These are phyloP conservation scores for Cryptosporidium xiaoi DNA, from an alignment of 169 alveolate genomes.

Conservation along the genomic window DNA sequence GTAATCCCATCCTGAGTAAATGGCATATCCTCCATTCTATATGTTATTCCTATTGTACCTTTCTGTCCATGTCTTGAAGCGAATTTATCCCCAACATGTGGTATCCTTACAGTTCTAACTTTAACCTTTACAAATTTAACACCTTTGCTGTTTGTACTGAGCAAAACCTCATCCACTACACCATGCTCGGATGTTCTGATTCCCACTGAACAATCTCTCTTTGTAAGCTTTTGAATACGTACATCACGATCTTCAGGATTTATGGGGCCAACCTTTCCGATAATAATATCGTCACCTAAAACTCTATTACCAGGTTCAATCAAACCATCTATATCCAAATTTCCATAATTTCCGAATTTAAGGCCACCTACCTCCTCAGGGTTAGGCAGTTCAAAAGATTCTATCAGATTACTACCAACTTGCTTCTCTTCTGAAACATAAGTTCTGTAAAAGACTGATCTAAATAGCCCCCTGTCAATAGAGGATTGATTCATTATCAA, in stretches of 20 bases:
- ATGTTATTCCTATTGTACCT: slow-evolving; percentile 99
- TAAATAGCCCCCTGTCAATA: slow-evolving; percentile 97
- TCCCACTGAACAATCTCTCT: slow-evolving; percentile 94
- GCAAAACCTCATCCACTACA: slow-evolving; percentile 94
- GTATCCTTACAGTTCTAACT: slow-evolving; percentile 92
- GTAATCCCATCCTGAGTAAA: slow-evolving; percentile 97
- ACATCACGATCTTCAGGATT: slow-evolving; percentile 83
- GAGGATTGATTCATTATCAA: slow-evolving; percentile 97
- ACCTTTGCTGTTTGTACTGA: slow-evolving; percentile 96
- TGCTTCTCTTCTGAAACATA: slow-evolving; percentile 95
- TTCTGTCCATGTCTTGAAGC: slow-evolving; percentile 99
- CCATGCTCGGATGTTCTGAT: slow-evolving; percentile 96
- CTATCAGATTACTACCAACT: slow-evolving; percentile 90
- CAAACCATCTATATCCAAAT: slow-evolving; percentile 97
- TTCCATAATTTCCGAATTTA: slow-evolving; percentile 94
- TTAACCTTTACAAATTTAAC: slow-evolving; percentile 95
- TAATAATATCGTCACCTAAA: slow-evolving; percentile 97
- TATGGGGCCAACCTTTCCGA: slow-evolving; percentile 95
- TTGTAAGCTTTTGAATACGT: slow-evolving; percentile 71
- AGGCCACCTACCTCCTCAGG: slow-evolving; percentile 85
- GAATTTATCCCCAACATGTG: slow-evolving; percentile 99
- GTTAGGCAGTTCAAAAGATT: slow-evolving; percentile 93
- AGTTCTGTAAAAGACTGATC: slow-evolving; percentile 97
- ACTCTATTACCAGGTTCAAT: slow-evolving; percentile 98
- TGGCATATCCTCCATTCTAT: slow-evolving; percentile 98